Evolutionary conservation across 345 rosid species (phyloP).

Genomic region (Combretum micranthum): DNA sequence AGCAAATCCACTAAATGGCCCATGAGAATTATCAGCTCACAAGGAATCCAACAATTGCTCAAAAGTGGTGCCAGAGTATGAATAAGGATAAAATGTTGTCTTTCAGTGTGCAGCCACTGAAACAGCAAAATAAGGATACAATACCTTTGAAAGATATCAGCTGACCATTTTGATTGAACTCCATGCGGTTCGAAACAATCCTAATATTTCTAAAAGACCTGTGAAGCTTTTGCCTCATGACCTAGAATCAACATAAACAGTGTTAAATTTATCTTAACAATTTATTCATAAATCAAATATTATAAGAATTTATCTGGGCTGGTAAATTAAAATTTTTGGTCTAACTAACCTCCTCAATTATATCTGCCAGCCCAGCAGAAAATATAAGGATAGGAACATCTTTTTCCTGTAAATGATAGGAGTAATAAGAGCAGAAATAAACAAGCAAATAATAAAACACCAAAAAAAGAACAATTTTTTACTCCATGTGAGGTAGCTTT

Average conservation of each 20-base stretch:
- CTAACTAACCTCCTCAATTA: constrained; percentile 77
- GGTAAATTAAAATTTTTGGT: not conserved
- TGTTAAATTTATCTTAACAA: too few relatives aligned
- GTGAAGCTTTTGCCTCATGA: constrained; percentile 78
- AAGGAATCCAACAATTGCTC: too few relatives aligned
- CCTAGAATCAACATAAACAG: constrained; percentile 31
- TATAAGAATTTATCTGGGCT: not conserved
- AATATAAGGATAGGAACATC: constrained; percentile 74
- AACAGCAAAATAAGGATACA: not conserved
- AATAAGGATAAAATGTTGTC: not conserved
- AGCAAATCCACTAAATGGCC: too few relatives aligned
- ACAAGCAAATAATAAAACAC: not conserved
- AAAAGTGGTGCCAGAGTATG: too few relatives aligned
- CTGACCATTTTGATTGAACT: constrained; percentile 45
- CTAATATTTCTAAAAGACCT: constrained; percentile 61
- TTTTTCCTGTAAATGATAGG: constrained; percentile 40
- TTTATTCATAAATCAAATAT: not conserved
- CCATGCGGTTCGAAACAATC: constrained; percentile 81
- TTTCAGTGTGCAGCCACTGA: not conserved
- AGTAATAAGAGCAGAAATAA: constrained; percentile 4
- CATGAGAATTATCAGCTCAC: too few relatives aligned
- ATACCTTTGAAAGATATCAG: constrained; percentile 80
- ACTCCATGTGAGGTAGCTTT: too few relatives aligned
- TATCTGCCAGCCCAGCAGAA: constrained; percentile 96
- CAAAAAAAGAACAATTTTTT: not conserved